Percentiles rank a stretch among this genome's conserved stretches.
Evolutionary conservation across 208 protist genomes (phyloP).

Genomic region (Sergeia podlipaevii): DNA sequence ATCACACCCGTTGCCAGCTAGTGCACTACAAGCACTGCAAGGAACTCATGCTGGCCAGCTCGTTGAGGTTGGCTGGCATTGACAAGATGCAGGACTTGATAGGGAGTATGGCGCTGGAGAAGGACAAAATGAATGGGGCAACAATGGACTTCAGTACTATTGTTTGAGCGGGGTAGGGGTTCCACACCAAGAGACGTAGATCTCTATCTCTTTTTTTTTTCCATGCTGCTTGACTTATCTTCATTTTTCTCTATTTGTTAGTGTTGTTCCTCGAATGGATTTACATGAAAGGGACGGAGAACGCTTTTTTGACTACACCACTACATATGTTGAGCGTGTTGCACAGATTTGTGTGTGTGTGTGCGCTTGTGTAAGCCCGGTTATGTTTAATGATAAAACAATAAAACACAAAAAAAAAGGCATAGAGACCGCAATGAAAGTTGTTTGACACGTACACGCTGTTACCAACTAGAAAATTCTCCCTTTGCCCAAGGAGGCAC

Average conservation of each 20-base stretch:
- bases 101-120: constrained; percentile 38
- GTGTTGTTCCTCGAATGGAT: neutral
- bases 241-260: constrained; percentile 5
- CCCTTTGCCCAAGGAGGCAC: neutral
- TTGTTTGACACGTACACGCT: neutral
- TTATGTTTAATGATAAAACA: neutral
- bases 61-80: constrained; percentile 79
- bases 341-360: neutral
- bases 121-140: constrained; percentile 44
- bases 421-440: neutral
- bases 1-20: constrained; percentile 79
- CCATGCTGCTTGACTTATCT: neutral
- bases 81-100: constrained; percentile 84
- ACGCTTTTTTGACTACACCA: constrained; percentile 10
- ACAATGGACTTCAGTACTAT: constrained; percentile 73
- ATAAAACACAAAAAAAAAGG: neutral
- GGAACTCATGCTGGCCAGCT: constrained; percentile 79
- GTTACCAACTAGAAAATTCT: neutral
- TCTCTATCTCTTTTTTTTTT: neutral
- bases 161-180: constrained; percentile 26
- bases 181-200: neutral
- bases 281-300: constrained; percentile 2
- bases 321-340: neutral
- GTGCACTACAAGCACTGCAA: constrained; percentile 82
- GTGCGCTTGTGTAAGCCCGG: neutral